Evolutionary conservation across 140 eudicot genomes (phyloP).

Genomic region (Stevia rebaudiana): DNA sequence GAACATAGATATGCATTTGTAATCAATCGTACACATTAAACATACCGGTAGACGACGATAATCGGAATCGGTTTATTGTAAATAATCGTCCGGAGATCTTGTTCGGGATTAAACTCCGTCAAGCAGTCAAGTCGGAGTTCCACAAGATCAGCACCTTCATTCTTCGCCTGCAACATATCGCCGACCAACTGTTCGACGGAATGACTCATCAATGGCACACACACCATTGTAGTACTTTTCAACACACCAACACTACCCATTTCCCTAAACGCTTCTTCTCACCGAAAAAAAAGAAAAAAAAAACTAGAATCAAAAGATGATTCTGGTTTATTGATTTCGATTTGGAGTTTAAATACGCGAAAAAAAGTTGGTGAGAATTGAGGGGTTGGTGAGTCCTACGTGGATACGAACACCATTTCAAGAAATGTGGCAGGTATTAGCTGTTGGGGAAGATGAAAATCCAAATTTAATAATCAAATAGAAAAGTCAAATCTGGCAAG

Average conservation of each 20-base stretch:
- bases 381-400: slow-evolving; percentile 46
- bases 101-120: slow-evolving; percentile 24
- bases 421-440: slow-evolving; percentile 7
- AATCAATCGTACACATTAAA: background rate
- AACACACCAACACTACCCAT: slow-evolving; percentile 63
- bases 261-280: background rate
- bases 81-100: slow-evolving; percentile 40
- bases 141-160: slow-evolving; percentile 63
- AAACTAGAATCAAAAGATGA: background rate
- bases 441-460: slow-evolving; percentile 1
- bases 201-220: slow-evolving; percentile 56
- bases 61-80: slow-evolving; percentile 49
- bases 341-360: slow-evolving; percentile 14
- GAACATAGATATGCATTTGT: slow-evolving; percentile 6
- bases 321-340: background rate
- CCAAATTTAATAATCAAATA: background rate
- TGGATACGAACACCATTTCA: slow-evolving; percentile 15
- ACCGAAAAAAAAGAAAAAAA: too few species aligned
- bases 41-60: slow-evolving; percentile 48
- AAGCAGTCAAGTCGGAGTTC: slow-evolving; percentile 58
- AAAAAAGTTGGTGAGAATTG: slow-evolving; percentile 32
- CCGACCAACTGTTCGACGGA: slow-evolving; percentile 47
- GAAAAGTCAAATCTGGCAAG: background rate
- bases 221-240: slow-evolving; percentile 45
- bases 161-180: slow-evolving; percentile 60